Conservation (phyloP, 805 yeast species). For the Ogataea angusta region DNA sequence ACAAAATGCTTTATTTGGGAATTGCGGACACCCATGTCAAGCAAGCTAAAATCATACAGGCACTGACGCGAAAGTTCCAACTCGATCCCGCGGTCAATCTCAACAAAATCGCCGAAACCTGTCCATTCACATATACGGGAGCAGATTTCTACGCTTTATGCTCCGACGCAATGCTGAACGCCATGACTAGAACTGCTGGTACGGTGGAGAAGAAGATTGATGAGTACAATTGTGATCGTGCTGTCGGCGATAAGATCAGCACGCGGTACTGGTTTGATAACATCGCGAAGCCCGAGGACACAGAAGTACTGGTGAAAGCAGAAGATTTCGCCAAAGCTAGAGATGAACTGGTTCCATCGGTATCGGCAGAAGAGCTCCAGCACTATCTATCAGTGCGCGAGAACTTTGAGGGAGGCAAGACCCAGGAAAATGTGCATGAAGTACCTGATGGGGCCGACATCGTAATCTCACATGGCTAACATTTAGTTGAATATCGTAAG, state of each 20-base stretch:
- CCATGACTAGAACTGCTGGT: constrained; percentile 87
- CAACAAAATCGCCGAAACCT: constrained; percentile 53
- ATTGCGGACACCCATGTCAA: constrained; percentile 88
- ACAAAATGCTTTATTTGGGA: constrained; percentile 90
- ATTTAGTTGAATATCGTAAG: constrained; percentile 25
- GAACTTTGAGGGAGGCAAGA: constrained; percentile 73
- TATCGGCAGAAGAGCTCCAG: constrained; percentile 78
- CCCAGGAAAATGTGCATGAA: constrained; percentile 3
- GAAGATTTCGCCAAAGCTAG: constrained; percentile 80
- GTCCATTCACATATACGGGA: constrained; percentile 93
- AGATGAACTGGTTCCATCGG: constrained; percentile 72
- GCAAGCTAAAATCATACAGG: constrained; percentile 80
- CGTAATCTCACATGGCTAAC: neutral
- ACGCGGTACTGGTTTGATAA: constrained; percentile 91
- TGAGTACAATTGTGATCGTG: constrained; percentile 41
- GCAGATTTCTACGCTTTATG: constrained; percentile 97
- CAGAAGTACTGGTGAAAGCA: constrained; percentile 61
- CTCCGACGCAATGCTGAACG: constrained; percentile 92
- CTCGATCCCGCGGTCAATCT: constrained; percentile 61
- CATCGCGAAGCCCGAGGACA: constrained; percentile 64
- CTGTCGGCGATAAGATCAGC: constrained; percentile 45
- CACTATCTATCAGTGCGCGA: constrained; percentile 80
- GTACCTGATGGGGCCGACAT: neutral
- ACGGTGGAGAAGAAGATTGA: constrained; percentile 66
- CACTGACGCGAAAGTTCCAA: constrained; percentile 80